These are phyloP conservation scores for Castanea mollissima DNA, from an alignment of 306 rosid genomes.

Conservation along the genomic window DNA sequence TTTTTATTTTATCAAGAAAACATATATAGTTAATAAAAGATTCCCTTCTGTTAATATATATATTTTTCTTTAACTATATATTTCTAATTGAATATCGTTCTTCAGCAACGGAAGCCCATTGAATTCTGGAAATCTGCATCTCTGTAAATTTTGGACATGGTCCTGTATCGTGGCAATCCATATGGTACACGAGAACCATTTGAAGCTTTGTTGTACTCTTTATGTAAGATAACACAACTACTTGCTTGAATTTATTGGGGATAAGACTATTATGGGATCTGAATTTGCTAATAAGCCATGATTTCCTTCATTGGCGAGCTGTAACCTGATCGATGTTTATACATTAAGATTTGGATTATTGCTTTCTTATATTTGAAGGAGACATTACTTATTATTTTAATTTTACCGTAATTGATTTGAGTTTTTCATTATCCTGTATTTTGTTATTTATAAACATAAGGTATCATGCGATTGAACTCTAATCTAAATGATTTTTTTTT, in stretches of 20 bases:
- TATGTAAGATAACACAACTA: background rate
- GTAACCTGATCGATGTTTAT: background rate
- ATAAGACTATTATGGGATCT: background rate
- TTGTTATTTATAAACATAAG: no score
- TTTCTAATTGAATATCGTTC: slow-evolving; percentile 9
- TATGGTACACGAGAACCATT: background rate
- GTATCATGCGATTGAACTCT: no score
- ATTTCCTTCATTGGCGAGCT: background rate
- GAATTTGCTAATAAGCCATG: background rate
- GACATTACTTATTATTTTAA: no score
- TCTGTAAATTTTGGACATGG: slow-evolving; percentile 34
- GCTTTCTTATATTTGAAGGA: background rate
- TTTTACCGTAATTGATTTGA: no score
- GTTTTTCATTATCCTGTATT: no score
- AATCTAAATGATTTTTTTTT: no score
- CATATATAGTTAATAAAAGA: background rate
- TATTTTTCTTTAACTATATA: background rate
- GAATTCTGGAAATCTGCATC: slow-evolving; percentile 80
- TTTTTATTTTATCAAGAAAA: no score
- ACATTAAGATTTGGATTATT: background rate
- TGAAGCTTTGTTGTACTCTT: background rate
- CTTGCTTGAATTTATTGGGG: background rate
- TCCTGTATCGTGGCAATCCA: background rate
- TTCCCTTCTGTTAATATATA: no score
- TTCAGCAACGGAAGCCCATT: slow-evolving; percentile 85